These are phyloP conservation scores for Chaetomium strumarium DNA, from an alignment of 2,329 filamentous ascomycete species.

Conservation along the genomic window DNA sequence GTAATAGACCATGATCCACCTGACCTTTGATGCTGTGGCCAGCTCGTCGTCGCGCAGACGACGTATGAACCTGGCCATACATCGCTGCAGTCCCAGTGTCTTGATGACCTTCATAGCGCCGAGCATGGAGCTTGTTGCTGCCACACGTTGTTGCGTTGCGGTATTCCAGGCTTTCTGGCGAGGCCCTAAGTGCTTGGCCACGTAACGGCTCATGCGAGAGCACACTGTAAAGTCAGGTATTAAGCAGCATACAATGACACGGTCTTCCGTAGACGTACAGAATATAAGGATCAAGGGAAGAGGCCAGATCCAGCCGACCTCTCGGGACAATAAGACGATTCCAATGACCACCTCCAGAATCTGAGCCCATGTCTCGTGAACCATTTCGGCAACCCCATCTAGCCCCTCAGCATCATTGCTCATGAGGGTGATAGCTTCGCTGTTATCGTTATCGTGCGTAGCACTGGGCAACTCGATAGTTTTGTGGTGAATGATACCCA, in stretches of 20 bases:
- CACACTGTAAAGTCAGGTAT: too few species aligned
- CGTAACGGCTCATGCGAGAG: constrained; percentile 36
- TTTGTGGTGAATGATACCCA: constrained; percentile 1
- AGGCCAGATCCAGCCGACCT: constrained; percentile 40
- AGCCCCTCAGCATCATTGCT: constrained; percentile 37
- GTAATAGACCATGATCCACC: constrained; percentile 38
- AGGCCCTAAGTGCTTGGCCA: constrained; percentile 33
- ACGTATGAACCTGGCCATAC: constrained; percentile 23
- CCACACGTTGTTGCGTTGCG: constrained; percentile 37
- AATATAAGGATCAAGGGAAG: constrained; percentile 38
- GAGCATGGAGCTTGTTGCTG: constrained; percentile 32
- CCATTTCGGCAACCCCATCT: constrained; percentile 30
- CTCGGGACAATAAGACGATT: constrained; percentile 31
- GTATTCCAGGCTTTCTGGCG: constrained; percentile 36
- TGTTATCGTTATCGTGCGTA: constrained; percentile 29
- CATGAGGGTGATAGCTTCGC: constrained; percentile 34
- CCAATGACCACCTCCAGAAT: constrained; percentile 38
- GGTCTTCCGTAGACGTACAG: constrained; percentile 33
- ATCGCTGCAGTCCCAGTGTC: constrained; percentile 32
- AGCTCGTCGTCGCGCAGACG: constrained; percentile 31
- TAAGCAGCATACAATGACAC: too few species aligned
- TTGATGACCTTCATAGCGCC: constrained; percentile 36
- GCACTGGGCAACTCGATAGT: neutral
- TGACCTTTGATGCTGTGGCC: constrained; percentile 27
- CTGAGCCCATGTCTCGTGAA: constrained; percentile 40